Base-by-base conservation (phyloP, 768 basidiomycete genomes). In the Guyanaporus albipodus region DNA sequence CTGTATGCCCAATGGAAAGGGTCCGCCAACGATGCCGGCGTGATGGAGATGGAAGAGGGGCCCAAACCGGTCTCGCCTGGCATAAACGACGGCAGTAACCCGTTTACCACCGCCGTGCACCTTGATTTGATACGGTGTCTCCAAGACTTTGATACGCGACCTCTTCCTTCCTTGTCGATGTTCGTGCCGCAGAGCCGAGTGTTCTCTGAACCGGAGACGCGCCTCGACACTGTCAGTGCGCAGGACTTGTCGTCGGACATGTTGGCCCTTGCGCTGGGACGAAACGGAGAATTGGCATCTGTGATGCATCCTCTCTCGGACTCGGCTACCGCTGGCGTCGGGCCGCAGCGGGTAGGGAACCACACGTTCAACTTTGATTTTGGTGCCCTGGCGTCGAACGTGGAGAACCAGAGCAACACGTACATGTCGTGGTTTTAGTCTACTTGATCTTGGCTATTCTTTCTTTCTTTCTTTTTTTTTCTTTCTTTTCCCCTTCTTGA, bases 351-450 rank as follows among this genome's bases (percentile, higher is more conserved):
- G 28, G 74, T 83, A 31, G 74, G 71, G 34, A 74, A 75, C 53
- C 73, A 78, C 45, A 73, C 71, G 27, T 78, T 79, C 53, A 81
- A 83, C 61, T 78, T 82, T 57, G 81, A 82, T 49, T 72, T 80
- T 55, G 82, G 82, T 5, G 80, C 78, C 18, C 58, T 83, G 50
- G 76, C 71, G 23, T 70, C 71, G 37, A 74, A 77, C 37, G 65
- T 79, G 49, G 78, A 77, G 54, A 80, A 76, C 53, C 82, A 79
- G 28, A 78, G 77, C 46, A 66, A 68, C 43, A 66, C 64, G 29
- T 83, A 80, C 59, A 83, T 83, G 82, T 79, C 80, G 19, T 83
- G 82, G 82, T 83, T 83, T 56, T 83, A 67, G 64, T 26, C 9
- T 15, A 23, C 19, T 27, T 21, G 15, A 41, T 61, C 51, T 60